Percentiles rank a stretch among this genome's conserved stretches.
These are phyloP conservation scores for Coemansia linderi DNA, from an alignment of 371 early-diverging fungal species.

Conservation along the genomic window DNA sequence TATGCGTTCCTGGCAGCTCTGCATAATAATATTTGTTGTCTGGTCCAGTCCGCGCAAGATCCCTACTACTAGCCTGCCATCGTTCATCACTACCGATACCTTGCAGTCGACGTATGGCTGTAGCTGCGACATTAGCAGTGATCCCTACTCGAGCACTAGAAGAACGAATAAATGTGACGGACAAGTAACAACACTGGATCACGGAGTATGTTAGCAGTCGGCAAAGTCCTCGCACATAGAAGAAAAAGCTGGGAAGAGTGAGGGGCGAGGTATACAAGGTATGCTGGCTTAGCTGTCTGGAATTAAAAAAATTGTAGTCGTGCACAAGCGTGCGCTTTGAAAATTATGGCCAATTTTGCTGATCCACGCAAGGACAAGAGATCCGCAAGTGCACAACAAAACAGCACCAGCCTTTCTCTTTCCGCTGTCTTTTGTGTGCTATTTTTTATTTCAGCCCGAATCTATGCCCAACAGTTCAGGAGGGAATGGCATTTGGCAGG, in stretches of 20 bases:
- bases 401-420: background rate
- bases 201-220: slow-evolving; percentile 7
- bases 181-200: background rate
- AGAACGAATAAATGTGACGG: background rate
- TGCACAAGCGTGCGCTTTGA: background rate
- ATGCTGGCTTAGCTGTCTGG: background rate
- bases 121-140: slow-evolving; percentile 53
- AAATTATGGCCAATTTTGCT: background rate
- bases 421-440: background rate
- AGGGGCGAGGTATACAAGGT: background rate
- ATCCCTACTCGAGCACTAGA: background rate
- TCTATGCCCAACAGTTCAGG: too few species aligned
- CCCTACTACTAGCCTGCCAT: slow-evolving; percentile 72
- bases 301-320: background rate
- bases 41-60: slow-evolving; percentile 79
- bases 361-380: background rate
- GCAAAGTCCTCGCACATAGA: background rate
- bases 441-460: background rate
- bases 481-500: too few species aligned
- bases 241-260: background rate
- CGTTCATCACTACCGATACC: slow-evolving; percentile 62
- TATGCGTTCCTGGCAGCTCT: slow-evolving; percentile 73
- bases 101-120: slow-evolving; percentile 54
- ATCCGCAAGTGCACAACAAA: background rate
- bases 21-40: slow-evolving; percentile 73